Evolutionary conservation across 148 eudicot species (phyloP).

Genomic region (Fallopia convolvulus): DNA sequence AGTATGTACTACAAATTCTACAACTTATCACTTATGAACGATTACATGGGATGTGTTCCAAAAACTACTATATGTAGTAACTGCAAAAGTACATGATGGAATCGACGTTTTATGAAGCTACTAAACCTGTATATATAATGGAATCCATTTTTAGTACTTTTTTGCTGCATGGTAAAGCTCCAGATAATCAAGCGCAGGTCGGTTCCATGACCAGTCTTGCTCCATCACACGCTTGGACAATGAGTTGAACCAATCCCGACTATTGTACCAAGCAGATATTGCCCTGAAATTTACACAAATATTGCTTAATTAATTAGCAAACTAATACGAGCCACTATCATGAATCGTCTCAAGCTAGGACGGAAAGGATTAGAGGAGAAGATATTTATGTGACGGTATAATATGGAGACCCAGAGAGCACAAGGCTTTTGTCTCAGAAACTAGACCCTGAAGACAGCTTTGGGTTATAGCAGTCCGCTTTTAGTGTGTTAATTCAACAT

Average conservation of each 20-base stretch:
- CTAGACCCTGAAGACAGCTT: too few species aligned
- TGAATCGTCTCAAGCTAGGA: neutral
- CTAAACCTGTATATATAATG: neutral
- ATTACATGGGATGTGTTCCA: too few species aligned
- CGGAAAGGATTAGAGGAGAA: neutral
- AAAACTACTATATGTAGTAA: too few species aligned
- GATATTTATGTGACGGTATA: neutral
- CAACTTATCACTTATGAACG: too few species aligned
- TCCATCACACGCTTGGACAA: constrained; percentile 86
- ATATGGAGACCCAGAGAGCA: too few species aligned
- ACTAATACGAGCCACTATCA: neutral
- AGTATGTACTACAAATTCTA: too few species aligned
- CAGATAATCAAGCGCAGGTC: constrained; percentile 89
- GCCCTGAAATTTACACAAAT: constrained; percentile 44
- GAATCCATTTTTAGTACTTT: constrained; percentile 24
- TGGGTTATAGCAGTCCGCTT: too few species aligned
- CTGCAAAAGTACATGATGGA: too few species aligned
- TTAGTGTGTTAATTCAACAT: too few species aligned
- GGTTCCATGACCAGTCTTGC: constrained; percentile 98
- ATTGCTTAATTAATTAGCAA: neutral
- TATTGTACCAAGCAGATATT: constrained; percentile 79
- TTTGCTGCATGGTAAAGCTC: constrained; percentile 89
- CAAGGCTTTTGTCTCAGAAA: too few species aligned
- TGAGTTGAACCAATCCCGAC: constrained; percentile 66
- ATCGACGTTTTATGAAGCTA: too few species aligned